Conservation (phyloP, 2,329 filamentous ascomycete species). For the Aspergillus carbonarius region DNA sequence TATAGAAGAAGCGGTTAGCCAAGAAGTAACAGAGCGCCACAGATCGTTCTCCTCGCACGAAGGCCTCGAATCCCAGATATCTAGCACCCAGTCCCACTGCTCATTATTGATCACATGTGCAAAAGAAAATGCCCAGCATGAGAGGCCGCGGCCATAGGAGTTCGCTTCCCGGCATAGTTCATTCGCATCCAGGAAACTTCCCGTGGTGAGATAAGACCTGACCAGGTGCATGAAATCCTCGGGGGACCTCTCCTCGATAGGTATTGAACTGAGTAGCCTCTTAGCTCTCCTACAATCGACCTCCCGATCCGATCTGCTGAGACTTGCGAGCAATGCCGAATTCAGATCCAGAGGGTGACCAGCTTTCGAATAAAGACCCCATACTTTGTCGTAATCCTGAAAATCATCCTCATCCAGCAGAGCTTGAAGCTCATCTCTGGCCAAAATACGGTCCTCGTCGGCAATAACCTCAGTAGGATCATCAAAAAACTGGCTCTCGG, state of each 20-base stretch:
- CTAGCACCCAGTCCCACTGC: conserved; percentile 34
- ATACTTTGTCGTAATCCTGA: conserved; percentile 40
- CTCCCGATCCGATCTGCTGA: conserved; percentile 39
- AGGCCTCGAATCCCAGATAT: conserved; percentile 31
- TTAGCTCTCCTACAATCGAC: conserved; percentile 45
- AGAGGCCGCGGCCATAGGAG: conserved; percentile 21
- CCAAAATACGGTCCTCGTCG: conserved; percentile 13
- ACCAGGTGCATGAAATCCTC: conserved; percentile 49
- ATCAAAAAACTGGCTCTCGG: conserved; percentile 9
- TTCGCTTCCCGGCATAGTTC: conserved; percentile 44
- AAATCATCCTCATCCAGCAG: conserved; percentile 18
- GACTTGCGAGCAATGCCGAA: conserved; percentile 35
- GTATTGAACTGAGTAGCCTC: conserved; percentile 48
- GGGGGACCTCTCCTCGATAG: conserved; percentile 35
- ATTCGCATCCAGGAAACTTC: conserved; percentile 41
- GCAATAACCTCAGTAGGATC: background rate
- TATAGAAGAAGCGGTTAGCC: conserved; percentile 17
- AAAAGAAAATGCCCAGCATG: conserved; percentile 34
- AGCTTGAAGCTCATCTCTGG: conserved; percentile 18
- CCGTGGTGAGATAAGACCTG: conserved; percentile 42
- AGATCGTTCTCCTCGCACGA: conserved; percentile 9
- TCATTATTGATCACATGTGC: conserved; percentile 29
- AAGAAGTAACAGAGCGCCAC: conserved; percentile 14
- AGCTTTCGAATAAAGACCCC: conserved; percentile 41
- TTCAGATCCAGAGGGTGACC: conserved; percentile 28